Evolutionary conservation across 371 early-diverging fungal genomes (phyloP), one percentile per base, ranked within the genome.

Genomic region (Apophysomyces variabilis): DNA sequence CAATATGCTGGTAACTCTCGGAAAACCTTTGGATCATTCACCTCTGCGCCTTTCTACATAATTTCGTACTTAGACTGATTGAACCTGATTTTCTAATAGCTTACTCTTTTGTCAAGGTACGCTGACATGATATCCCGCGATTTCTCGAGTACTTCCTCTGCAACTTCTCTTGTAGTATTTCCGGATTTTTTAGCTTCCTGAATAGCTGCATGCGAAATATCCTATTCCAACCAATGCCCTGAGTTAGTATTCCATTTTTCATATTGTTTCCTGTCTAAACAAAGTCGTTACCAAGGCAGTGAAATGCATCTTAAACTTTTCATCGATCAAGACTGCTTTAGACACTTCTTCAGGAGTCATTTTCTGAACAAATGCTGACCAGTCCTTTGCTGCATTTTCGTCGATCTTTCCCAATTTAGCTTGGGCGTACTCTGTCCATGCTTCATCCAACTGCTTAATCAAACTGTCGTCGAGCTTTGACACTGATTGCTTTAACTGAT

Each of bases 1-100:
- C 97, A 99, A 76, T 91, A 93, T 13, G 93, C 92, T 13, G 99
- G 93, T 57, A 98, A 79, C 38, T 95, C 94, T 36, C 95, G 88
- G 86, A 96, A 98, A 13, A 97, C 74, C 59, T 85, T 86, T 39
- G 89, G 96, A 73, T 97, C 96, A 21, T 92, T 94, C 47, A 96
- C 92, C 7, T 85, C 77, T 13, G 72, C 64, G 21, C 91, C 91
- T 65, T 80, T 69, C 84, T 85, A 72, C 14, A 47, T 4, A 46
- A 32, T 5, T 47, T 57, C 6, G n/a, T 16, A 36, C 36, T 5
- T 3, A 26, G 5, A 4, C 36, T 13, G 1, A 5, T 36, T 1
- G 11, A n/a, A 45, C 0, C 32, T 26, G 32, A 26, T 26, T 26
- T 26, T 26, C 32, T 3, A 26, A 26, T 60, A 7, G 67, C 72